These are phyloP conservation scores for Beta corolliflora DNA, from an alignment of 179 eudicot species.

Conservation along the genomic window DNA sequence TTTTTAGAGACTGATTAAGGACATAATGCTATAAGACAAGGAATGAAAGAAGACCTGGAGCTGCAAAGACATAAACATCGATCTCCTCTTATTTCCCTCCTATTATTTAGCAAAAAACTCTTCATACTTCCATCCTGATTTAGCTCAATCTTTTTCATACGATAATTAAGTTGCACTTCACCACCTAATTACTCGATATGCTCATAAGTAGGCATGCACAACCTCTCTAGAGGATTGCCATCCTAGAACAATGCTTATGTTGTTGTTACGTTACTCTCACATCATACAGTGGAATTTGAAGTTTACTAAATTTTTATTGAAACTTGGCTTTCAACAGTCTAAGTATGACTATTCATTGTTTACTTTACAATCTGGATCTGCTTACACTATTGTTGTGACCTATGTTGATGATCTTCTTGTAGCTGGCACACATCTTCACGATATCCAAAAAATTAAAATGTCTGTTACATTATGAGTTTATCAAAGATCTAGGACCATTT, in stretches of 20 bases:
- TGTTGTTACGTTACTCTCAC: constrained; percentile 12
- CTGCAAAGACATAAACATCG: constrained; percentile 69
- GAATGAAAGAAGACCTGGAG: constrained; percentile 65
- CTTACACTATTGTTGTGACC: too few relatives aligned
- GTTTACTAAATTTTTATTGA: too few relatives aligned
- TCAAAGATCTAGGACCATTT: too few relatives aligned
- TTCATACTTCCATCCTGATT: constrained; percentile 73
- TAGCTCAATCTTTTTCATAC: constrained; percentile 78
- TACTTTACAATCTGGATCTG: too few relatives aligned
- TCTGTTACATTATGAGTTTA: too few relatives aligned
- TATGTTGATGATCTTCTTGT: too few relatives aligned
- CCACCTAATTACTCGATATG: constrained; percentile 88
- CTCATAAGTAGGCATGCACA: constrained; percentile 90
- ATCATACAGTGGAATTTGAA: not conserved
- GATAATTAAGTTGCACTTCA: constrained; percentile 77
- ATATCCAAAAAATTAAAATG: too few relatives aligned
- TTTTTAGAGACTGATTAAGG: constrained; percentile 8
- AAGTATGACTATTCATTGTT: too few relatives aligned
- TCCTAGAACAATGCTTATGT: constrained; percentile 99
- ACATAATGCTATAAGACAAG: not conserved
- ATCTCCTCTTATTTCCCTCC: constrained; percentile 70
- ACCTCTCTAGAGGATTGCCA: constrained; percentile 98
- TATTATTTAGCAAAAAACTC: constrained; percentile 63
- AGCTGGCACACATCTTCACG: too few relatives aligned
- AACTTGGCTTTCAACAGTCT: too few relatives aligned